These are phyloP conservation scores for Gnaphalium uliginosum DNA, from an alignment of 129 eudicot species.

Conservation along the genomic window DNA sequence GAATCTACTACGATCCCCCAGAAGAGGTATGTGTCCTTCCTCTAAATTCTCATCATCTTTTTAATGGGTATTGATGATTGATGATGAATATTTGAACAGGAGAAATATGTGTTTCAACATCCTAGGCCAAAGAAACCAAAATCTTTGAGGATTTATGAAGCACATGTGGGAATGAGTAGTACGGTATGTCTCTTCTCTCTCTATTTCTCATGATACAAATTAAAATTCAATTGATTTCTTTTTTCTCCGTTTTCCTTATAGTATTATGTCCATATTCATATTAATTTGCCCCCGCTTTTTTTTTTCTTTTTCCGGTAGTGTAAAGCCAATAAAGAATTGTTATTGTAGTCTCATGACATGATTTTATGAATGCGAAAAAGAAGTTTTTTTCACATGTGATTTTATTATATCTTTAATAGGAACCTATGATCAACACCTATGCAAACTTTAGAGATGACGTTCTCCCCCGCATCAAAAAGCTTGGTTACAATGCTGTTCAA, in stretches of 20 bases:
- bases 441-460: slow-evolving; percentile 92
- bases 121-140: slow-evolving; percentile 89
- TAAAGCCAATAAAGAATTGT: background rate
- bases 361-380: background rate
- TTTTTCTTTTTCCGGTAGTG: background rate
- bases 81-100: slow-evolving; percentile 49
- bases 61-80: slow-evolving; percentile 15
- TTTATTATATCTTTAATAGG: slow-evolving; percentile 48
- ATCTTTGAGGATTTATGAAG: slow-evolving; percentile 89
- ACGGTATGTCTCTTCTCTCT: slow-evolving; percentile 56
- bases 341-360: background rate
- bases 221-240: slow-evolving; percentile 8
- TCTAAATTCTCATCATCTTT: slow-evolving; percentile 6
- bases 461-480: slow-evolving; percentile 89
- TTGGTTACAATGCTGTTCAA: slow-evolving; percentile 99
- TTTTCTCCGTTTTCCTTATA: background rate
- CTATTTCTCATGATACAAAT: slow-evolving; percentile 25
- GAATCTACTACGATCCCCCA: slow-evolving; percentile 97
- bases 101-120: slow-evolving; percentile 76
- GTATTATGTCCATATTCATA: background rate
- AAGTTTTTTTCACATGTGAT: slow-evolving; percentile 14
- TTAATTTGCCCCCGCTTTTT: background rate
- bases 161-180: slow-evolving; percentile 99
- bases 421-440: slow-evolving; percentile 86
- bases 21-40: slow-evolving; percentile 59